These are phyloP conservation scores for Vararia minispora DNA, from an alignment of 768 basidiomycete species.

Conservation along the genomic window DNA sequence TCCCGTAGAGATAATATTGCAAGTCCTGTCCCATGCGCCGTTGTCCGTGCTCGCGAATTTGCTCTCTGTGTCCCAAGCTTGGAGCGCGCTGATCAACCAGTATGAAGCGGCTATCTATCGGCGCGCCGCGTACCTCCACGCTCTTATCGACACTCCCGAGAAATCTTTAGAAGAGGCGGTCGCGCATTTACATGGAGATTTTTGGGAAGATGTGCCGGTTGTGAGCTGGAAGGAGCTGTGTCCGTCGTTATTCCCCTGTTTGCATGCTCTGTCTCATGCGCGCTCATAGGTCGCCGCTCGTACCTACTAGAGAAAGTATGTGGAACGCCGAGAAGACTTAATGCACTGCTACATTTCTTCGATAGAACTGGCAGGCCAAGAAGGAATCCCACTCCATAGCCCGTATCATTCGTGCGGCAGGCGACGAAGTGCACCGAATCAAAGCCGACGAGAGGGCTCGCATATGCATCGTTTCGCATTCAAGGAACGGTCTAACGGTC, in stretches of 20 bases:
- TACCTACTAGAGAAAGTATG: neutral
- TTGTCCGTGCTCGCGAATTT: too few relatives aligned
- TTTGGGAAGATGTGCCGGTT: slow-evolving; percentile 28
- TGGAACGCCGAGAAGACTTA: neutral
- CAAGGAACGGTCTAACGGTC: slow-evolving; percentile 46
- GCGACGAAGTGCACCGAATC: slow-evolving; percentile 50
- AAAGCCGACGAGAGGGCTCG: slow-evolving; percentile 60
- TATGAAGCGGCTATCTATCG: slow-evolving; percentile 48
- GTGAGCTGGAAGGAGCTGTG: slow-evolving; percentile 51
- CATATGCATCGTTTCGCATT: slow-evolving; percentile 47
- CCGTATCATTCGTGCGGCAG: slow-evolving; percentile 23
- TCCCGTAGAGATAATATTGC: too few relatives aligned
- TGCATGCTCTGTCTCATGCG: neutral
- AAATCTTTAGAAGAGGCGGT: slow-evolving; percentile 22
- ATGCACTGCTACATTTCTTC: slow-evolving; percentile 19
- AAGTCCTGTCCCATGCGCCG: too few relatives aligned
- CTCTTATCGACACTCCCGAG: slow-evolving; percentile 25
- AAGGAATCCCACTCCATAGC: slow-evolving; percentile 30
- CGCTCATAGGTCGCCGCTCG: neutral
- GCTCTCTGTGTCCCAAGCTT: slow-evolving; percentile 29
- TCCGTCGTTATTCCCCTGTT: slow-evolving; percentile 21
- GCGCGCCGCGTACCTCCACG: slow-evolving; percentile 41
- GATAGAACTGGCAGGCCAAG: slow-evolving; percentile 46
- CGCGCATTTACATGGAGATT: slow-evolving; percentile 22
- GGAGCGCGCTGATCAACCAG: slow-evolving; percentile 33